A percentile compares a stretch with the other conserved stretches of the same genome.
Conservation (phyloP, 73 alveolate species). For the Blepharisma japonicum region DNA sequence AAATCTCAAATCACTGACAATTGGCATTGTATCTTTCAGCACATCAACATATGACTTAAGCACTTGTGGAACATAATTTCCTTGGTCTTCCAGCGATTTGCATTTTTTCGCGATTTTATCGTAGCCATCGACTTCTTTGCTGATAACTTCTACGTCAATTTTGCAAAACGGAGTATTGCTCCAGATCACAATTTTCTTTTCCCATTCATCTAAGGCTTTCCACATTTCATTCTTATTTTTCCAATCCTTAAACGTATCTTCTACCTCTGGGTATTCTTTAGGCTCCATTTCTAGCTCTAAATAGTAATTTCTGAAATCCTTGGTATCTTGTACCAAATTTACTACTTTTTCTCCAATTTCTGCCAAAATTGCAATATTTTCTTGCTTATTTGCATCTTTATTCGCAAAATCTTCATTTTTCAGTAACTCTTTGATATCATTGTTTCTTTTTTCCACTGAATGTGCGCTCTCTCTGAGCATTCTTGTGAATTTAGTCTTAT, state of each 20-base stretch:
- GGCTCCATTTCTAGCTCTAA: conserved; percentile 65
- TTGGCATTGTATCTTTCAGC: conserved; percentile 82
- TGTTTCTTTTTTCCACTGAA: conserved; percentile 46
- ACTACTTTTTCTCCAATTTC: conserved; percentile 44
- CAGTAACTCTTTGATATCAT: conserved; percentile 30
- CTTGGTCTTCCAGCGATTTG: conserved; percentile 43
- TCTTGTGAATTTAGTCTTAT: conserved; percentile 66
- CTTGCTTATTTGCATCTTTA: conserved; percentile 32
- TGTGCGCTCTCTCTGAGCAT: conserved; percentile 50
- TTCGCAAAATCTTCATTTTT: conserved; percentile 35
- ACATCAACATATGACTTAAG: conserved; percentile 63
- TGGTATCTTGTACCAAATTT: conserved; percentile 60
- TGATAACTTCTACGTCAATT: conserved; percentile 75
- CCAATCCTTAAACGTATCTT: conserved; percentile 50
- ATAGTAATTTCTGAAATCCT: conserved; percentile 56
- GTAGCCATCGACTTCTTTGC: conserved; percentile 62
- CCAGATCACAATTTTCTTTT: conserved; percentile 62
- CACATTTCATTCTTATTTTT: conserved; percentile 65
- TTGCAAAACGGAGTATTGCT: conserved; percentile 58
- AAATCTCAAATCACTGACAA: conserved; percentile 43
- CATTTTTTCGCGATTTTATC: conserved; percentile 47
- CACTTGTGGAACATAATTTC: conserved; percentile 62
- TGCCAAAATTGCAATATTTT: background rate
- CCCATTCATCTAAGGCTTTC: conserved; percentile 75
- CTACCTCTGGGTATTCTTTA: conserved; percentile 58